phyloP scores from a whole-genome alignment of 306 rosid genomes.

The Datisca glomerata region DNA sequence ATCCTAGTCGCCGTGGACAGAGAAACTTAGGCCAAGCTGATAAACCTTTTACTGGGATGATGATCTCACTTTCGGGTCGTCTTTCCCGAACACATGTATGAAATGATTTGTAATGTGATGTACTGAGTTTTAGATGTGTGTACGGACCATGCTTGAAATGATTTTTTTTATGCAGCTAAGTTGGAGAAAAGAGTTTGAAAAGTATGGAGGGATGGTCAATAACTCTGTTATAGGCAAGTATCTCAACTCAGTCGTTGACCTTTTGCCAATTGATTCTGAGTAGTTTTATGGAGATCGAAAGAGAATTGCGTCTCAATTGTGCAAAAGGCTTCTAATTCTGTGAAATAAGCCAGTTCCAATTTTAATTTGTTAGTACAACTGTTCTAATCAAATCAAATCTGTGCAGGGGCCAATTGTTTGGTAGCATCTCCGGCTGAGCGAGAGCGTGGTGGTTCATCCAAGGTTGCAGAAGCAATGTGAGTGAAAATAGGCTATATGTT shows the following conservation, averaged over 20 bases:
- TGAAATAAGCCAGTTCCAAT: no score
- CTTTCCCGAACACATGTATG: constrained; percentile 62
- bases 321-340: no score
- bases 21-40: constrained; percentile 35
- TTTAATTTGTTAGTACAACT: no score
- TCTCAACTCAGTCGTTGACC: no score
- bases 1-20: constrained; percentile 30
- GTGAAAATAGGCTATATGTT: no score
- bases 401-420: constrained; percentile 53
- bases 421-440: constrained; percentile 54
- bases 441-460: constrained; percentile 56
- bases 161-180: constrained; percentile 29
- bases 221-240: constrained; percentile 48
- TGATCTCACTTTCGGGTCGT: constrained; percentile 72
- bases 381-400: no score
- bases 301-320: no score
- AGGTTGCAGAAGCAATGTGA: constrained; percentile 66
- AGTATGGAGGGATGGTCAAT: constrained; percentile 59
- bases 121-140: no score
- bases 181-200: constrained; percentile 60
- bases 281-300: no score
- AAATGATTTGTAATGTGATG: no score
- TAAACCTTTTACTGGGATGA: constrained; percentile 64
- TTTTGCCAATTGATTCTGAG: no score
- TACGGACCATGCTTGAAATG: constrained; percentile 1